phyloP scores from a whole-genome alignment of 176 grass and related monocot species.

The Phyllostachys edulis region DNA sequence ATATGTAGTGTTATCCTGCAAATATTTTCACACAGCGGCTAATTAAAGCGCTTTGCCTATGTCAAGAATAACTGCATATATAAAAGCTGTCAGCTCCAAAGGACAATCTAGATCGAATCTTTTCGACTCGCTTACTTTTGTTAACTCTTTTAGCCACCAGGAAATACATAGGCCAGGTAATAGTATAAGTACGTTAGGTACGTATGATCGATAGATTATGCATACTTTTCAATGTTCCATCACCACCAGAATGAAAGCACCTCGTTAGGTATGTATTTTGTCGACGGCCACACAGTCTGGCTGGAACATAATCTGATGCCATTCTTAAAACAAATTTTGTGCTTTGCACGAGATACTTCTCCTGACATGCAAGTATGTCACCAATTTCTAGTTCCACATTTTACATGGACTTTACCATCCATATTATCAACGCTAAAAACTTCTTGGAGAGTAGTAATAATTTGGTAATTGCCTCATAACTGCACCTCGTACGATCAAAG shows the following conservation, averaged over 20 bases:
- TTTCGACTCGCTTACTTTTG: background rate
- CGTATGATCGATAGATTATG: background rate
- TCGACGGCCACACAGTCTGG: background rate
- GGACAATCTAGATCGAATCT: slow-evolving; percentile 27
- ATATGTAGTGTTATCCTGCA: background rate
- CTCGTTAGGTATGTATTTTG: slow-evolving; percentile 10
- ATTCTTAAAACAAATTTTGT: background rate
- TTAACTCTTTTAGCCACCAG: background rate
- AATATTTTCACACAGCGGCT: background rate
- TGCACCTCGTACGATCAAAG: background rate
- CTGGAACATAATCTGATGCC: background rate
- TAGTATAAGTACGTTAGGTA: background rate
- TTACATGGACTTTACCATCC: background rate
- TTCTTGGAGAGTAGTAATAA: no score
- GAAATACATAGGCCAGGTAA: background rate
- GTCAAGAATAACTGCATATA: background rate
- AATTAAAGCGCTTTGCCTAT: background rate
- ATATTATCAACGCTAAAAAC: background rate
- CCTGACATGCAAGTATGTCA: background rate
- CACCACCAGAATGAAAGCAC: slow-evolving; percentile 1
- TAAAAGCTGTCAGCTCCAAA: slow-evolving; percentile 22
- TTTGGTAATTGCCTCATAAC: background rate
- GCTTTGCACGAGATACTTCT: background rate
- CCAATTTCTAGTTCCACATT: background rate
- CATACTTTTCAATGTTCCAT: slow-evolving; percentile 18